Evolutionary conservation across 148 eudicot genomes (phyloP).

Genomic region (Euryodendron excelsum): DNA sequence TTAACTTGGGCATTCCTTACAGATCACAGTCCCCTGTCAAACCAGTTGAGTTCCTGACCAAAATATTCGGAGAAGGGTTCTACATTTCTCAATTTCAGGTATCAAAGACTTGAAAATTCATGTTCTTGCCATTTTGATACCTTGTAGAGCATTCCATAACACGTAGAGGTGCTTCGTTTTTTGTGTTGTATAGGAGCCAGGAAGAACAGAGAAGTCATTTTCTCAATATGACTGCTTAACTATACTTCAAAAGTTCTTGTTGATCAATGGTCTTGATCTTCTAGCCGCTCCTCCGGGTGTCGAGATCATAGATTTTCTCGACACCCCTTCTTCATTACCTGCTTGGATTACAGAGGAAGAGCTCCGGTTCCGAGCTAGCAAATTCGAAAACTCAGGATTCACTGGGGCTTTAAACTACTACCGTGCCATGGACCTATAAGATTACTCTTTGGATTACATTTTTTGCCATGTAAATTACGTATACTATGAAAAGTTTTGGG

Average conservation of each 20-base stretch:
- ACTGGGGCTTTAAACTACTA: conserved; percentile 1
- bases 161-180: neutral
- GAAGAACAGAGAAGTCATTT: conserved; percentile 17
- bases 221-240: conserved; percentile 1
- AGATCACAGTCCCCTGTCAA: neutral
- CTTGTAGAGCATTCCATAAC: neutral
- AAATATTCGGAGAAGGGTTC: conserved; percentile 1
- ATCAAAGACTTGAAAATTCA: neutral
- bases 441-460: neutral
- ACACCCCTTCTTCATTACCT: conserved; percentile 6
- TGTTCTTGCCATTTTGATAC: neutral
- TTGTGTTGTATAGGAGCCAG: neutral
- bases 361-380: neutral
- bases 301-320: conserved; percentile 13
- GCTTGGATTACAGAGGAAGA: conserved; percentile 18
- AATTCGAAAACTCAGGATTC: conserved; percentile 12
- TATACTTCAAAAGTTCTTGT: conserved; percentile 4
- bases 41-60: conserved; percentile 4
- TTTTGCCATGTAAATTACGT: neutral
- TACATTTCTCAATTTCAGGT: conserved; percentile 18
- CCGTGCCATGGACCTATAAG: conserved; percentile 3
- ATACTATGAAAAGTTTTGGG: no score
- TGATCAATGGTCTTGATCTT: conserved; percentile 1
- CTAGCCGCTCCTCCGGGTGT: conserved; percentile 10
- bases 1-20: conserved; percentile 6